Evolutionary conservation across 2,329 filamentous ascomycete genomes (phyloP).

Genomic region (Aspergillus fumigatus): DNA sequence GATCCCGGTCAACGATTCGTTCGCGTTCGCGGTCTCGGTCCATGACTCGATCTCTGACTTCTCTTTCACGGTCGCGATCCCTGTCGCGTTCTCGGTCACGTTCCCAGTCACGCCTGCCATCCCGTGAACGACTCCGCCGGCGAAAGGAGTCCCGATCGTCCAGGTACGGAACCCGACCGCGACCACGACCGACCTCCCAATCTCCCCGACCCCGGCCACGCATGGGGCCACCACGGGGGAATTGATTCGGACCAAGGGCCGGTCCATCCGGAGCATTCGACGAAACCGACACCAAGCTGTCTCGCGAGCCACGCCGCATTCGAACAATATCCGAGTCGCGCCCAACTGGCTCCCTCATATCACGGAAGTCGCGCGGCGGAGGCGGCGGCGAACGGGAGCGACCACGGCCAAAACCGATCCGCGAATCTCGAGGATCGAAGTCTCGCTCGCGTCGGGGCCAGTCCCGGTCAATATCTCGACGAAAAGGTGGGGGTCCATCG

Average conservation of each 20-base stretch:
- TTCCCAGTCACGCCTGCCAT: constrained; percentile 40
- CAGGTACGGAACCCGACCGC: constrained; percentile 36
- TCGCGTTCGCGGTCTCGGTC: constrained; percentile 32
- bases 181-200: constrained; percentile 41
- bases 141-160: constrained; percentile 42
- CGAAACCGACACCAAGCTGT: constrained; percentile 37
- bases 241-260: constrained; percentile 28
- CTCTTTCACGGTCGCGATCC: constrained; percentile 35
- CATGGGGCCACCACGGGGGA: constrained; percentile 33
- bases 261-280: constrained; percentile 34
- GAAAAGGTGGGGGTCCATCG: constrained; percentile 36
- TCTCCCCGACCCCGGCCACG: constrained; percentile 42
- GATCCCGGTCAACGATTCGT: constrained; percentile 17
- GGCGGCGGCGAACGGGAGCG: constrained; percentile 40
- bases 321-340: constrained; percentile 38
- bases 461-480: constrained; percentile 41
- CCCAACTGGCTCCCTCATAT: constrained; percentile 31
- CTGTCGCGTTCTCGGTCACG: constrained; percentile 31
- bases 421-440: constrained; percentile 41
- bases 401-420: constrained; percentile 43
- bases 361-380: constrained; percentile 36
- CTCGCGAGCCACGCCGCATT: constrained; percentile 42
- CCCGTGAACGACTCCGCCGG: constrained; percentile 42
- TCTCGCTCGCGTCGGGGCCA: constrained; percentile 46
- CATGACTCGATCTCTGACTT: constrained; percentile 25